Evolutionary conservation across 352 stramenopile genomes (phyloP).

Genomic region (Pythium brachiatum): DNA sequence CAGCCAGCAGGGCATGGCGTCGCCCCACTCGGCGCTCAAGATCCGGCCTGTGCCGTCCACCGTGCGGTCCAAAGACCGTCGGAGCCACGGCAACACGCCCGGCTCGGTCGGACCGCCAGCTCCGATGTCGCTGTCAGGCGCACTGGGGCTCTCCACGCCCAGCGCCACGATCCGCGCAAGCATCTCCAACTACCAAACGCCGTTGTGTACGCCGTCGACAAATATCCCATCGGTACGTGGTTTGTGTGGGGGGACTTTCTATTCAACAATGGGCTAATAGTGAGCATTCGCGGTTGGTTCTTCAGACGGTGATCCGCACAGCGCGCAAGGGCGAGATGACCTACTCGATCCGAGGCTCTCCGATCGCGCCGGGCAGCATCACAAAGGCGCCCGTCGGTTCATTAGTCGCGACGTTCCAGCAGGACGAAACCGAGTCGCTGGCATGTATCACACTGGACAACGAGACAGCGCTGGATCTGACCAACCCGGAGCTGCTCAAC

Average conservation of each 20-base stretch:
- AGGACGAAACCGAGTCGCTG: constrained; percentile 34
- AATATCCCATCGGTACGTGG: constrained; percentile 35
- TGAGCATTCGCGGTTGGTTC: neutral
- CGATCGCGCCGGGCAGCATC: constrained; percentile 55
- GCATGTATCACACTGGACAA: constrained; percentile 61
- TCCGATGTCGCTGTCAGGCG: neutral
- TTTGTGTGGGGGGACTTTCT: neutral
- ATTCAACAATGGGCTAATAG: neutral
- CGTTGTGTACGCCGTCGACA: constrained; percentile 22
- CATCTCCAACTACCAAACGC: constrained; percentile 26
- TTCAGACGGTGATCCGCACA: constrained; percentile 56
- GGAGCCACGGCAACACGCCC: constrained; percentile 25
- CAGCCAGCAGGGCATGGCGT: constrained; percentile 27
- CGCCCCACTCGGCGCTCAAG: constrained; percentile 29
- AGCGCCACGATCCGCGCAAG: constrained; percentile 18
- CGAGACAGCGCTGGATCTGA: constrained; percentile 59
- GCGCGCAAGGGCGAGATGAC: constrained; percentile 69
- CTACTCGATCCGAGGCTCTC: constrained; percentile 69
- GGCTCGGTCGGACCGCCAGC: neutral
- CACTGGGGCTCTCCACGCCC: constrained; percentile 19
- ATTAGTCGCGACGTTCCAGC: constrained; percentile 63
- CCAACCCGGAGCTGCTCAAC: constrained; percentile 57
- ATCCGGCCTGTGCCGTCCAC: constrained; percentile 30
- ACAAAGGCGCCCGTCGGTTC: constrained; percentile 51
- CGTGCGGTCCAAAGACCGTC: constrained; percentile 28